Base-by-base conservation (phyloP, 352 stramenopile species). In the Pythium pectinolyticum region DNA sequence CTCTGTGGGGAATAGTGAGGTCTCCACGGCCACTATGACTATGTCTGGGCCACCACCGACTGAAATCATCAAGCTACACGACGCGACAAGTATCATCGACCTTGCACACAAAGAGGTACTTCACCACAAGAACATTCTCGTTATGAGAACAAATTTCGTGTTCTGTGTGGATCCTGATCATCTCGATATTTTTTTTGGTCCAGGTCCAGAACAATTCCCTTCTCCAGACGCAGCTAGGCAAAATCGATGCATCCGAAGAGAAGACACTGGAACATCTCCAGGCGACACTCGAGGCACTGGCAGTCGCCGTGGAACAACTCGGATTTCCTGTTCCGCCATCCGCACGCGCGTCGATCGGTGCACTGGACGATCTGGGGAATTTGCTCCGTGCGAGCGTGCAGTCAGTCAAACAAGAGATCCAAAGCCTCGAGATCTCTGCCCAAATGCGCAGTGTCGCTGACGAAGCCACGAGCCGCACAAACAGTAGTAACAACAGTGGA, bases 381-480 rank as follows among this genome's bases (percentile, higher is more conserved):
- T 41, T 89, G 32, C 57, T 90, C 43, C 66, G 73, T 30, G 74
- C 68, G 30, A 75, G 87, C 32, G 71, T 82, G 14, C 76, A 84
- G 34, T 56, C 73, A 0, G 55, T 77, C 20, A 84, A 80, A 50
- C 79, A 88, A 56, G 82, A 90, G 51, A 85, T 90, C 28, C 82
- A 90, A 61, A 86, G 66, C 34, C 67, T 89, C 52, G 72, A 90
- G 67, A 89, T 89, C 62, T 67, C 77, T 25, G 74, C 71, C 19
- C 75, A 84, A 56, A 90, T 89, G 79, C 69, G 71, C 27, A 80
- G 64, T 40, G 73, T 84, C 11, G 74, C 75, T 15, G 77, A 75
- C 6, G 77, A 88, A 46, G 61, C 59, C 30, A 57, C 54, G 19
- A 34, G 19, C 39, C 12, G 43, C 63, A 35, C 61, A 3, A 58